Evolutionary conservation across 2,329 filamentous ascomycete species (phyloP).

Genomic region (Ceratocystis cubensis): DNA sequence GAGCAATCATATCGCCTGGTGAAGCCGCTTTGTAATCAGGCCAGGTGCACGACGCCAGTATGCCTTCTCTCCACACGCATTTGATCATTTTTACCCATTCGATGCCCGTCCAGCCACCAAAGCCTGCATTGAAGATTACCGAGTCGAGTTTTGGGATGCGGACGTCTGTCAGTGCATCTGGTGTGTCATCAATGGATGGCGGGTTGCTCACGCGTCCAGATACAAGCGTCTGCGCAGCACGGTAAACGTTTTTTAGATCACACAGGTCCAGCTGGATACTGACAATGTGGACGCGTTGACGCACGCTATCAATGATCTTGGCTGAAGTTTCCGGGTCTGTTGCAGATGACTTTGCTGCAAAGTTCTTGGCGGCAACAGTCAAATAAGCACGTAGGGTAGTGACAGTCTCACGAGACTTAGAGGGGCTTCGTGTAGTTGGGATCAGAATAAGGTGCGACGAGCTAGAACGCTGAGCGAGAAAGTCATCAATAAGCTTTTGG

Average conservation of each 20-base stretch:
- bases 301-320: constrained; percentile 36
- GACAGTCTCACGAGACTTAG: constrained; percentile 65
- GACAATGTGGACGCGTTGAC: constrained; percentile 43
- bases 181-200: constrained; percentile 27
- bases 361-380: constrained; percentile 34
- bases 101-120: constrained; percentile 74
- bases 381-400: constrained; percentile 51
- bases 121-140: constrained; percentile 75
- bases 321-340: constrained; percentile 44
- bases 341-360: constrained; percentile 36
- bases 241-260: constrained; percentile 40
- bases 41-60: constrained; percentile 58
- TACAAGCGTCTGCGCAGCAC: constrained; percentile 37
- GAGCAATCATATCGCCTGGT: constrained; percentile 27
- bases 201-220: constrained; percentile 36
- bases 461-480: constrained; percentile 55
- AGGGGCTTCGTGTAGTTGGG: constrained; percentile 63
- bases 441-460: constrained; percentile 63
- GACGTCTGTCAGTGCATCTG: constrained; percentile 32
- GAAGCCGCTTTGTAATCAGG: constrained; percentile 61
- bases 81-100: constrained; percentile 30
- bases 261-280: constrained; percentile 49
- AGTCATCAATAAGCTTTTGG: constrained; percentile 79
- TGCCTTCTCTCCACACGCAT: constrained; percentile 43
- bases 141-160: constrained; percentile 61